Evolutionary conservation across 169 alveolate species (phyloP).

Genomic region (Ichthyophthirius multifiliis): DNA sequence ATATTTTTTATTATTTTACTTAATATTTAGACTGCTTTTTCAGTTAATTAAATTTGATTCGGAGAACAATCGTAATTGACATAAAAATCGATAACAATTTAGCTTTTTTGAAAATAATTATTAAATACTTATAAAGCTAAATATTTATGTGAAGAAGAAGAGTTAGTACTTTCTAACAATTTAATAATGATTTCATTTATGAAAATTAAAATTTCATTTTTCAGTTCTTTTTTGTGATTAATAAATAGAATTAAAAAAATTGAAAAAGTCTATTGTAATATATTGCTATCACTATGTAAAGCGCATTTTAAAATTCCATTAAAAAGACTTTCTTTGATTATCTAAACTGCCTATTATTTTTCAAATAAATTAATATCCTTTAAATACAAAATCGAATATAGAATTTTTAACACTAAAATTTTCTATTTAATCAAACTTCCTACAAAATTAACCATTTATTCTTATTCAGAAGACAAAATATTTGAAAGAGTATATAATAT

Average conservation of each 20-base stretch:
- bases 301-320: constrained; percentile 66
- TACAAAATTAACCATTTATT: background rate
- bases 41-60: constrained; percentile 16
- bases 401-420: constrained; percentile 67
- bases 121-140: constrained; percentile 71
- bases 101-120: constrained; percentile 44
- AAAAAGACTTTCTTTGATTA: constrained; percentile 70
- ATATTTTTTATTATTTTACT: background rate
- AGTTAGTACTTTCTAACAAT: constrained; percentile 81
- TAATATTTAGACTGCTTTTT: constrained; percentile 8
- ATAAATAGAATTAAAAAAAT: constrained; percentile 72
- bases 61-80: constrained; percentile 74
- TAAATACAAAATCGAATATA: constrained; percentile 60
- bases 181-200: constrained; percentile 83
- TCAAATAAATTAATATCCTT: constrained; percentile 63
- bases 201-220: constrained; percentile 75
- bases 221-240: constrained; percentile 72
- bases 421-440: constrained; percentile 37
- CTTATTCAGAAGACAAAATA: background rate
- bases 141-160: constrained; percentile 74
- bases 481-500: constrained; percentile 5
- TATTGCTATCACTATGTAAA: constrained; percentile 51
- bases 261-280: constrained; percentile 52
- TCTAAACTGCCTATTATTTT: constrained; percentile 60
- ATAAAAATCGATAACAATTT: constrained; percentile 69